Percentiles rank a stretch among this genome's conserved stretches.
Conservation (phyloP, 2,329 filamentous ascomycete genomes). For the Alternaria burnsii region DNA sequence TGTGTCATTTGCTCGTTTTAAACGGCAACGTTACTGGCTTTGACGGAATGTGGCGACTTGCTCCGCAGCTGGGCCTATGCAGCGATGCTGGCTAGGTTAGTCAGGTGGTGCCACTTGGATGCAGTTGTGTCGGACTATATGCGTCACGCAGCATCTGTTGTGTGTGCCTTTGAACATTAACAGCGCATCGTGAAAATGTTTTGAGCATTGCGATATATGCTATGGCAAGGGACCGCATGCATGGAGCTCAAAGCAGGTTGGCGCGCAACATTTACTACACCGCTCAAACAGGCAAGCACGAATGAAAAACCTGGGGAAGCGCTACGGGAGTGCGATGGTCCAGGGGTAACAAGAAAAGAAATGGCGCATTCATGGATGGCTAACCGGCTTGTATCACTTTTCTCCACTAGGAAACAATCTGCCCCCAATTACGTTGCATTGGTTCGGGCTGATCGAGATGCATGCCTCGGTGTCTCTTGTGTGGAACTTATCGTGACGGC, state of each 20-base stretch:
- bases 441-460: constrained; percentile 44
- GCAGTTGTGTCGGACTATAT: constrained; percentile 9
- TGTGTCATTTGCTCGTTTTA: constrained; percentile 35
- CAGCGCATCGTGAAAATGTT: constrained; percentile 4
- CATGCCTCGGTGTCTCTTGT: constrained; percentile 40
- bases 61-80: constrained; percentile 25
- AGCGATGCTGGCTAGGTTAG: constrained; percentile 19
- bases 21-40: constrained; percentile 20
- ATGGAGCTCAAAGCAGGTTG: constrained; percentile 30
- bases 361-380: constrained; percentile 31
- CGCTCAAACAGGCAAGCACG: constrained; percentile 24
- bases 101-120: constrained; percentile 24
- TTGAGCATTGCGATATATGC: constrained; percentile 21
- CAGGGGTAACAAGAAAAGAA: constrained; percentile 23
- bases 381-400: constrained; percentile 30
- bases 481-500: constrained; percentile 37
- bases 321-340: constrained; percentile 14
- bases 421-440: constrained; percentile 38
- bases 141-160: constrained; percentile 21
- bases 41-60: constrained; percentile 31
- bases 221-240: constrained; percentile 28
- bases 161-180: constrained; percentile 11
- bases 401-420: constrained; percentile 35
- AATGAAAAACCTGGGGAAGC: constrained; percentile 34
- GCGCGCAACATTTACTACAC: constrained; percentile 33